A percentile compares a stretch with the other conserved stretches of the same genome.
phyloP scores from a whole-genome alignment of 163 green algal species.

The Volvox carteri region DNA sequence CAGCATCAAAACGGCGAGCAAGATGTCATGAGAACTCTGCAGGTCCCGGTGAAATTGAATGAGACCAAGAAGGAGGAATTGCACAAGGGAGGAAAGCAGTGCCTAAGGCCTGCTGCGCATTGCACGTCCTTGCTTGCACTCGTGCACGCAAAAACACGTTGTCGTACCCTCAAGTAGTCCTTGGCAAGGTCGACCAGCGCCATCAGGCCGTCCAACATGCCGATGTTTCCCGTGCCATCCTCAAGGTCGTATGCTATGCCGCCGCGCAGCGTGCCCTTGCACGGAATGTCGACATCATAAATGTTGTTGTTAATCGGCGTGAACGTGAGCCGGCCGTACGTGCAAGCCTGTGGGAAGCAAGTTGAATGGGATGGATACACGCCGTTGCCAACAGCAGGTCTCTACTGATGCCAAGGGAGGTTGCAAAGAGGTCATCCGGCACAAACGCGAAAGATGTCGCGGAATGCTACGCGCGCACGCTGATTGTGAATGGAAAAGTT shows the following conservation, averaged over 20 bases:
- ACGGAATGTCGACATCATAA: slow-evolving; percentile 7
- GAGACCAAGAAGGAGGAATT: too few species aligned
- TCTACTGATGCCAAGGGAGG: too few species aligned
- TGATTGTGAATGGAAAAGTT: neutral
- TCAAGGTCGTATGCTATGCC: neutral
- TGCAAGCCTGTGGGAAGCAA: neutral
- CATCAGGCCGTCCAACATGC: neutral
- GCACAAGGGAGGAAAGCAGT: too few species aligned
- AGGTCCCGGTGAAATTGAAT: too few species aligned
- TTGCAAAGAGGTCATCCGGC: too few species aligned
- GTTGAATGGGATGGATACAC: neutral
- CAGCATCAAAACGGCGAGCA: neutral
- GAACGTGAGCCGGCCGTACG: slow-evolving; percentile 21
- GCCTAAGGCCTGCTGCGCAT: too few species aligned
- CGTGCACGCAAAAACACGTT: neutral
- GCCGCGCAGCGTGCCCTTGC: neutral
- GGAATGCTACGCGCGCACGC: neutral
- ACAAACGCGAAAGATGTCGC: too few species aligned
- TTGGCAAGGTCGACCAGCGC: neutral
- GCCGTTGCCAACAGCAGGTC: neutral
- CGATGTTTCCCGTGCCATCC: neutral
- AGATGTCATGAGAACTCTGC: neutral
- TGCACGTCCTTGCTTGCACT: neutral
- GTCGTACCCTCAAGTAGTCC: neutral
- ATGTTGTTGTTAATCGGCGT: neutral